phyloP scores from a whole-genome alignment of 2,329 filamentous ascomycete genomes.

The Pseudogymnoascus destructans region DNA sequence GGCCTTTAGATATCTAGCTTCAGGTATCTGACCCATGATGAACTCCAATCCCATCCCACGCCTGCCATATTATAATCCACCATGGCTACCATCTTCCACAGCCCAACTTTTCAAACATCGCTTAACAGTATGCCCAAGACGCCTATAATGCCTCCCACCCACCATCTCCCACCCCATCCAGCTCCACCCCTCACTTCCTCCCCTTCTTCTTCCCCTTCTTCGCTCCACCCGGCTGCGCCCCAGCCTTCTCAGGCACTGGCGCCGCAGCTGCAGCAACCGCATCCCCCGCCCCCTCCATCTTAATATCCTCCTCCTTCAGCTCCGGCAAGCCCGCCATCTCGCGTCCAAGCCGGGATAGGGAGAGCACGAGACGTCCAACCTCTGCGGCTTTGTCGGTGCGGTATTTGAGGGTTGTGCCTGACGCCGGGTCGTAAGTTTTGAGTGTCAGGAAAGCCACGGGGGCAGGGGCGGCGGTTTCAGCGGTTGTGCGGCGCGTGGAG shows the following conservation, averaged over 20 bases:
- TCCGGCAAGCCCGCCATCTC: slow-evolving; percentile 46
- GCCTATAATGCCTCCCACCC: slow-evolving; percentile 3
- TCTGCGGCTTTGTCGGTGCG: slow-evolving; percentile 82
- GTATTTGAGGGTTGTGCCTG: slow-evolving; percentile 80
- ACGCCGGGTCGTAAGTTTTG: slow-evolving; percentile 78
- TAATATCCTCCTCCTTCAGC: slow-evolving; percentile 27
- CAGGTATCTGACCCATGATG: neutral
- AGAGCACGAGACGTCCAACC: slow-evolving; percentile 65
- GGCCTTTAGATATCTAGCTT: neutral
- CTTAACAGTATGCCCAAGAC: slow-evolving; percentile 7
- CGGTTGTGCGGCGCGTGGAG: slow-evolving; percentile 19
- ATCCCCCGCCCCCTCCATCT: slow-evolving; percentile 29
- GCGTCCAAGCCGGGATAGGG: slow-evolving; percentile 62
- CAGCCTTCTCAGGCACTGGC: slow-evolving; percentile 27
- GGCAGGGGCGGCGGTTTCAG: slow-evolving; percentile 27
- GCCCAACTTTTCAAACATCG: neutral
- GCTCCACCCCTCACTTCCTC: slow-evolving; percentile 40
- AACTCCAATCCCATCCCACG: neutral
- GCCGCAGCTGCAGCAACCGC: slow-evolving; percentile 21
- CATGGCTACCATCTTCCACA: neutral
- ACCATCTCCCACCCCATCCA: neutral
- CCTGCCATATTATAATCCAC: neutral
- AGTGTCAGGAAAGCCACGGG: slow-evolving; percentile 60
- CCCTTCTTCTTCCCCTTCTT: slow-evolving; percentile 61
- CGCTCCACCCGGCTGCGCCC: slow-evolving; percentile 29